Percentiles rank a stretch among this genome's conserved stretches.
Evolutionary conservation across 2,329 filamentous ascomycete genomes (phyloP).

Genomic region (Truncatella angustata): DNA sequence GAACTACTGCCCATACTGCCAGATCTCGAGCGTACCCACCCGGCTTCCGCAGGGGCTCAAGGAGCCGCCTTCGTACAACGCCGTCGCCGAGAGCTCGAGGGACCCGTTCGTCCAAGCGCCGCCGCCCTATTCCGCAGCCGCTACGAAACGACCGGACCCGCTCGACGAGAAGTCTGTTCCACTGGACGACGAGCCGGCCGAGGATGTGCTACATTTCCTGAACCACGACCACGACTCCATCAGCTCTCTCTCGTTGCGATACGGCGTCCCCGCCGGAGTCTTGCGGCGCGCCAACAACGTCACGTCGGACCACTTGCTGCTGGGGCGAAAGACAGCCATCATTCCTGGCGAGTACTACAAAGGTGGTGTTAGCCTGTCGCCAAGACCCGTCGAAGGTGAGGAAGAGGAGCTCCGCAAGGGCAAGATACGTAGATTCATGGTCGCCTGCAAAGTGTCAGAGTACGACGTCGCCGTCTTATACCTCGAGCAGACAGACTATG

Average conservation of each 20-base stretch:
- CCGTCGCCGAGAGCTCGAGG: constrained; percentile 27
- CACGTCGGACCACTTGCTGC: constrained; percentile 68
- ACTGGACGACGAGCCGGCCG: constrained; percentile 34
- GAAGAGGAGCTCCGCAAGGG: constrained; percentile 70
- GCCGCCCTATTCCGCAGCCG: constrained; percentile 35
- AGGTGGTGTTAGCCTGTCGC: constrained; percentile 65
- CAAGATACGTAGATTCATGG: constrained; percentile 75
- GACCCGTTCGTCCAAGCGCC: constrained; percentile 30
- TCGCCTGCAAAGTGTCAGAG: constrained; percentile 72
- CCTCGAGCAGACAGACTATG: constrained; percentile 66
- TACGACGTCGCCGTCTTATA: constrained; percentile 76
- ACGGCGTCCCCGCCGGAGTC: constrained; percentile 62
- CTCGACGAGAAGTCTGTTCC: constrained; percentile 28
- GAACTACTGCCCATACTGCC: constrained; percentile 71
- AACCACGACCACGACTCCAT: constrained; percentile 68
- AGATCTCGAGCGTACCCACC: constrained; percentile 62
- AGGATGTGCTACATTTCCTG: constrained; percentile 74
- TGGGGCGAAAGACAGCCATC: constrained; percentile 65
- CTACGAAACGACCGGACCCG: constrained; percentile 18
- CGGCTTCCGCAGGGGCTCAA: constrained; percentile 60
- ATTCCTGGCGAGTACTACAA: constrained; percentile 72
- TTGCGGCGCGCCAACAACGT: constrained; percentile 69
- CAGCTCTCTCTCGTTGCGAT: constrained; percentile 66
- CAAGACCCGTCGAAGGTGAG: constrained; percentile 69
- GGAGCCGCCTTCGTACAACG: constrained; percentile 66